Evolutionary conservation across 1,284 basidiomycete species (phyloP).

Genomic region (Mycena citricolor): DNA sequence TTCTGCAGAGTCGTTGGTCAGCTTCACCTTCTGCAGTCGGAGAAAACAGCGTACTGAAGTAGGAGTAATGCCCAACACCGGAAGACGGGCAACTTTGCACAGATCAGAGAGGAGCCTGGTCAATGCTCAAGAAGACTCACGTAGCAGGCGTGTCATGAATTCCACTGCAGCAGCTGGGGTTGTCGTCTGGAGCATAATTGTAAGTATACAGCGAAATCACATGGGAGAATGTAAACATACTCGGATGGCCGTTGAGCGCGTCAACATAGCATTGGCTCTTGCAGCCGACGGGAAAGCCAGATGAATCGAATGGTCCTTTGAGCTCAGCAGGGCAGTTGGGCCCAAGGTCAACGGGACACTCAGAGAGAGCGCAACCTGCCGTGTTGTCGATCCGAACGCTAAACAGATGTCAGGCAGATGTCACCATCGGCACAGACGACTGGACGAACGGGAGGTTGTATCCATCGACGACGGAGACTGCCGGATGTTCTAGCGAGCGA

Average conservation of each 20-base stretch:
- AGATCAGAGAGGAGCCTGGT: no score
- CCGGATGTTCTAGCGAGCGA: background rate
- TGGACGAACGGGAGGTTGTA: slow-evolving; percentile 47
- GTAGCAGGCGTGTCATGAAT: slow-evolving; percentile 46
- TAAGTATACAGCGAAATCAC: background rate
- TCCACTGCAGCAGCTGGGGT: slow-evolving; percentile 55
- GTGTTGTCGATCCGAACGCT: slow-evolving; percentile 38
- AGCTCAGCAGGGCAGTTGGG: slow-evolving; percentile 35
- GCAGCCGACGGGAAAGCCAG: slow-evolving; percentile 60
- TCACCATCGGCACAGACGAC: slow-evolving; percentile 25
- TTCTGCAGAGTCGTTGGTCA: slow-evolving; percentile 29
- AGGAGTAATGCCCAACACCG: slow-evolving; percentile 48
- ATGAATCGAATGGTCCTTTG: slow-evolving; percentile 53
- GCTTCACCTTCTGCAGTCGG: slow-evolving; percentile 3
- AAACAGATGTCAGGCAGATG: slow-evolving; percentile 8
- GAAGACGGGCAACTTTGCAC: slow-evolving; percentile 51
- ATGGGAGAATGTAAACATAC: slow-evolving; percentile 19
- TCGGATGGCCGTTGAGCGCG: slow-evolving; percentile 44
- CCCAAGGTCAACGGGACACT: slow-evolving; percentile 41
- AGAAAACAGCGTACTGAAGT: slow-evolving; percentile 44
- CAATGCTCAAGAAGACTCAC: no score
- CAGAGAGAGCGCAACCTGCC: slow-evolving; percentile 33
- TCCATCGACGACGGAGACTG: slow-evolving; percentile 52
- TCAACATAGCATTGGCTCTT: slow-evolving; percentile 59
- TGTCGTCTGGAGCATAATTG: slow-evolving; percentile 35